Base-by-base conservation (phyloP, 495 filamentous ascomycete species). In the Trichocladium uniseriatum region DNA sequence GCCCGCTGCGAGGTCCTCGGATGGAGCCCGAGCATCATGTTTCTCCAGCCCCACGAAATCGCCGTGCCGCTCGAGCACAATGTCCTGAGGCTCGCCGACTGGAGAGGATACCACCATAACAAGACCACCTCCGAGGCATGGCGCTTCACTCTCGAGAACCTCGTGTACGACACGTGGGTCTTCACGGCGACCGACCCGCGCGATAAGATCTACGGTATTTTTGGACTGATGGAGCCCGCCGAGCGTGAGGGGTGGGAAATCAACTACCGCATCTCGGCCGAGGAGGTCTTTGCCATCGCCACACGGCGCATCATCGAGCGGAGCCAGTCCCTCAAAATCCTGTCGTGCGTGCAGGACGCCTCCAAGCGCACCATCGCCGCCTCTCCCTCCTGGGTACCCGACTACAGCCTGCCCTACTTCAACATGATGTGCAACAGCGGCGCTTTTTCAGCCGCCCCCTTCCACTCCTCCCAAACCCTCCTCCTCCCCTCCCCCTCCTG, bases 201-300 rank as follows among this genome's bases (percentile, higher is more conserved):
- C 11, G 52, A 54, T 35, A 54, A 54, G 42, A 19, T 49, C 24
- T 54, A 54, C 18, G 52, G 45, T n/a, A 29, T 53, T 11, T 28
- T 49, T 0, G 45, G 45, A 2, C 34, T 54, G 13, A 38, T 45
- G 10, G 20, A 45, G 6, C 24, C 40, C 13, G 11, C 40, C 18
- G 34, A 41, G 16, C 39, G 45, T n/a, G 18, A 20, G n/a, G 20
- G n/a, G 2, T 48, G 39, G 45, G 39, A 21, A 2, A 45, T 53
- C 10, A 40, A 53, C 35, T 53, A 53, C 45, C 9, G 18, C 8
- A 48, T 14, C 27, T n/a, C 51, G 5, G 18, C 34, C 5, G 45
- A 44, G 13, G 16, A 43, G 15, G 34, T 37, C 15, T 53, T 38
- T 27, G 51, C 51, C 11, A 10, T 24, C 19, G n/a, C 39, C 18